Percentiles rank a stretch among this genome's conserved stretches.
phyloP scores from a whole-genome alignment of 345 rosid genomes.

The Salix purpurea region DNA sequence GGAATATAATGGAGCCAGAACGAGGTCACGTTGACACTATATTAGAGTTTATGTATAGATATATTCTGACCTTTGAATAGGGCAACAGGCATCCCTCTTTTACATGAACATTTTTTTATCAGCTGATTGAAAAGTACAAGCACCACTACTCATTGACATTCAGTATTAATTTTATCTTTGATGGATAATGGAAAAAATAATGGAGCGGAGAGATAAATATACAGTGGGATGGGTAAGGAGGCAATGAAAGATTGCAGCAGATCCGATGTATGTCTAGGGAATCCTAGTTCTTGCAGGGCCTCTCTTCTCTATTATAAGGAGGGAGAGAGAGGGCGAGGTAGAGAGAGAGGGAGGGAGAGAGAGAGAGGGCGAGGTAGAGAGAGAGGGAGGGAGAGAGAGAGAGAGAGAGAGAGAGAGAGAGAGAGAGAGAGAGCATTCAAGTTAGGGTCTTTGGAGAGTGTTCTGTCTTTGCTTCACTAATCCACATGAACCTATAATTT shows the following conservation, averaged over 20 bases:
- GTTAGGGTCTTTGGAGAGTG: constrained; percentile 12
- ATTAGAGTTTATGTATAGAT: not conserved
- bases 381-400: not conserved
- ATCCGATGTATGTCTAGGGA: constrained; percentile 34
- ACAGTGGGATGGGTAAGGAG: constrained; percentile 4
- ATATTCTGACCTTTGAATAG: not conserved
- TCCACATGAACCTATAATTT: constrained; percentile 14
- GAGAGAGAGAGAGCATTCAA: not conserved
- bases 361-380: too few relatives aligned
- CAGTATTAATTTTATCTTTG: not conserved
- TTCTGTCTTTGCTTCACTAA: constrained; percentile 13
- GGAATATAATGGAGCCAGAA: not conserved
- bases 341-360: not conserved
- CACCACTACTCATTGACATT: not conserved
- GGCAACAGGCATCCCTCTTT: not conserved
- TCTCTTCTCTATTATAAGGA: not conserved
- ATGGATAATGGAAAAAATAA: constrained; percentile 26
- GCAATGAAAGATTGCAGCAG: constrained; percentile 39
- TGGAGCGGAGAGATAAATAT: constrained; percentile 25
- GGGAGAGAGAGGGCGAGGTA: not conserved
- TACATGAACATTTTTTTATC: not conserved
- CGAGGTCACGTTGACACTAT: not conserved
- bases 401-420: not conserved
- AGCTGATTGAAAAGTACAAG: not conserved
- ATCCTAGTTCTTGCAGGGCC: constrained; percentile 33